Percentiles rank a stretch among this genome's conserved stretches.
Evolutionary conservation across 306 rosid genomes (phyloP).

Genomic region (Gastrolobium bilobum): DNA sequence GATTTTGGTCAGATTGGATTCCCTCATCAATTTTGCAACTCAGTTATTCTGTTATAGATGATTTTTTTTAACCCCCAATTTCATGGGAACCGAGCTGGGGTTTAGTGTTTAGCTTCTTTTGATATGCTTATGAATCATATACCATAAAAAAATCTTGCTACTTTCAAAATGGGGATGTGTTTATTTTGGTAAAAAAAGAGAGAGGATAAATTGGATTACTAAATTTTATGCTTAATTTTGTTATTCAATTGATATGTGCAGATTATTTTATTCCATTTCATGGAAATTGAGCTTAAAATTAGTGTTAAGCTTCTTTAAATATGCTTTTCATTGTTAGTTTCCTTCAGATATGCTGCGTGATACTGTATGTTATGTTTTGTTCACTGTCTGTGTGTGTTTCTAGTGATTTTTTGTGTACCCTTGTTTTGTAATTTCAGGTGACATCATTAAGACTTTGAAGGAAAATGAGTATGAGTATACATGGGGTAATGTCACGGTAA

Average conservation of each 20-base stretch:
- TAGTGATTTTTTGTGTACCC: conserved; percentile 38
- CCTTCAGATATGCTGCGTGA: neutral
- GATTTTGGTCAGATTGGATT: neutral
- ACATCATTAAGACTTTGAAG: conserved; percentile 81
- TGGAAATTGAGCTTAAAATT: conserved; percentile 23
- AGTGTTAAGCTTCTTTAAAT: neutral
- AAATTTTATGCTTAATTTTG: neutral
- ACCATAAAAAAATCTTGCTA: neutral
- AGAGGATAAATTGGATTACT: conserved; percentile 28
- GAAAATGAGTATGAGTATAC: conserved; percentile 81
- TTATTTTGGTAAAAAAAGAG: neutral
- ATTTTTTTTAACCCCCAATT: neutral
- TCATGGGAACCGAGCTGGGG: neutral
- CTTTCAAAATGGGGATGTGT: conserved; percentile 34
- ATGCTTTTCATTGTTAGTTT: conserved; percentile 29
- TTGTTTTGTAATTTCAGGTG: conserved; percentile 69
- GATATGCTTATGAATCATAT: conserved; percentile 2
- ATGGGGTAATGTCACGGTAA: conserved; percentile 94
- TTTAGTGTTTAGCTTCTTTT: neutral
- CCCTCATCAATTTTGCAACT: neutral
- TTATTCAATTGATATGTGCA: conserved; percentile 1
- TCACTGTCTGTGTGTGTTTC: conserved; percentile 2
- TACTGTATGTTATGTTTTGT: neutral
- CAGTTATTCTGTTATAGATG: neutral
- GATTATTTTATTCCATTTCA: conserved; percentile 22